phyloP scores from a whole-genome alignment of 306 rosid species.

The Senna tora region DNA sequence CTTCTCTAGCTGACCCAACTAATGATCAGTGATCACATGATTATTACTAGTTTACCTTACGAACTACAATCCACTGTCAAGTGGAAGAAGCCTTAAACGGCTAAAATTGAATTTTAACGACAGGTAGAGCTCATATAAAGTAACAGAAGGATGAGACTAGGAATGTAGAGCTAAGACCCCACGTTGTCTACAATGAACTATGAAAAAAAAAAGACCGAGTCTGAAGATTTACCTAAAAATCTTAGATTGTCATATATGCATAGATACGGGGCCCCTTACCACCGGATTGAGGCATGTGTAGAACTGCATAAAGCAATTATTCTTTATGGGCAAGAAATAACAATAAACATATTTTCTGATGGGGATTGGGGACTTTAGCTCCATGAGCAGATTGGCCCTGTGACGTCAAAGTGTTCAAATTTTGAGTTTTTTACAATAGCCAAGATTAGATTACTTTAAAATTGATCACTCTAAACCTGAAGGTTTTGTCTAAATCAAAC shows the following conservation, averaged over 20 bases:
- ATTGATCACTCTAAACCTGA: slow-evolving; percentile 9
- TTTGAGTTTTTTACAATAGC: slow-evolving; percentile 15
- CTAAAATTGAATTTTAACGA: slow-evolving; percentile 19
- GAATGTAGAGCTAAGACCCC: slow-evolving; percentile 33
- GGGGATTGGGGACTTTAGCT: slow-evolving; percentile 3
- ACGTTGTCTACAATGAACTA: slow-evolving; percentile 20
- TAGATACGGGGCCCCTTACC: slow-evolving; percentile 35
- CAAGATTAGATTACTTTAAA: neutral
- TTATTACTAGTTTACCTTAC: slow-evolving; percentile 25
- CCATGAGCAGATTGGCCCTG: slow-evolving; percentile 33
- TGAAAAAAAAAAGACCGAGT: neutral
- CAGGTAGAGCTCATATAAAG: slow-evolving; percentile 19
- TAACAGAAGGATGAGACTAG: slow-evolving; percentile 20
- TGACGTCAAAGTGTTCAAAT: slow-evolving; percentile 11
- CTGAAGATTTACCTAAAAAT: neutral
- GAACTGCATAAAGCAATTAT: slow-evolving; percentile 42
- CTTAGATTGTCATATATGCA: slow-evolving; percentile 25
- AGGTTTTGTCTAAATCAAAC: slow-evolving; percentile 28
- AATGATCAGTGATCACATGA: slow-evolving; percentile 44
- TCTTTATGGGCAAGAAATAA: slow-evolving; percentile 3
- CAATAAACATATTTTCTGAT: slow-evolving; percentile 10
- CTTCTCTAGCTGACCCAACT: slow-evolving; percentile 38
- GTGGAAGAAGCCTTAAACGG: slow-evolving; percentile 22
- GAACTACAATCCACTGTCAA: slow-evolving; percentile 23
- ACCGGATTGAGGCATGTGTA: slow-evolving; percentile 46